phyloP scores from a whole-genome alignment of 106 monocot species.

The Allium sativum region DNA sequence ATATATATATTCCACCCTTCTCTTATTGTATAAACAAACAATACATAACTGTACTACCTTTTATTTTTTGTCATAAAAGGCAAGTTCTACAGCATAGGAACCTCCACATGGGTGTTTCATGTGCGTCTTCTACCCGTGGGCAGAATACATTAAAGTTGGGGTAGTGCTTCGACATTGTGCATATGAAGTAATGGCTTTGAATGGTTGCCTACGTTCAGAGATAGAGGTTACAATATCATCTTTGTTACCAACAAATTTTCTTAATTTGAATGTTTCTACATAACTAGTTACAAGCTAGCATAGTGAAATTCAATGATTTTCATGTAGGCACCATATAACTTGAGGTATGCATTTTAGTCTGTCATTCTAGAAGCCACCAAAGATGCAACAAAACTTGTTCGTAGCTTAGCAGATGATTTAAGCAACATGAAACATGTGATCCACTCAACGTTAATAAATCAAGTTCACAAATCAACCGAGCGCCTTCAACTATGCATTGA shows the following conservation, averaged over 20 bases:
- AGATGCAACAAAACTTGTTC: slow-evolving; percentile 53
- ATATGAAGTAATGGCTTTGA: slow-evolving; percentile 72
- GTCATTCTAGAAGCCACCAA: slow-evolving; percentile 51
- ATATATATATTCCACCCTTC: no score
- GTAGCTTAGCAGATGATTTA: slow-evolving; percentile 53
- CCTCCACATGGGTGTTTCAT: slow-evolving; percentile 67
- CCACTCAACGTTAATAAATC: slow-evolving; percentile 33
- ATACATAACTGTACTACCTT: no score
- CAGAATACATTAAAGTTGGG: slow-evolving; percentile 60
- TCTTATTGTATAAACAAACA: no score
- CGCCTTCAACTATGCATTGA: slow-evolving; percentile 67
- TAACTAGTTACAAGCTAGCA: background rate
- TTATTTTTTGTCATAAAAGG: slow-evolving; percentile 18
- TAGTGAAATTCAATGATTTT: slow-evolving; percentile 1
- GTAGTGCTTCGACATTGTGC: slow-evolving; percentile 59
- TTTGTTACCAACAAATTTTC: slow-evolving; percentile 33
- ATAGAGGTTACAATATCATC: no score
- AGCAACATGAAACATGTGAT: slow-evolving; percentile 50
- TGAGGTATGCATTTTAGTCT: slow-evolving; percentile 44
- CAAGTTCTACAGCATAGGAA: slow-evolving; percentile 67
- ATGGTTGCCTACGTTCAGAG: slow-evolving; percentile 77
- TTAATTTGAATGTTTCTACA: background rate
- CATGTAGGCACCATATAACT: slow-evolving; percentile 79
- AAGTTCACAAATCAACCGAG: slow-evolving; percentile 49
- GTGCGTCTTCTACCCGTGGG: slow-evolving; percentile 67